Percentiles rank a stretch among this genome's conserved stretches.
These are phyloP conservation scores for Asparagopsis taxiformis DNA, from an alignment of 31 red algal genomes.

Conservation along the genomic window DNA sequence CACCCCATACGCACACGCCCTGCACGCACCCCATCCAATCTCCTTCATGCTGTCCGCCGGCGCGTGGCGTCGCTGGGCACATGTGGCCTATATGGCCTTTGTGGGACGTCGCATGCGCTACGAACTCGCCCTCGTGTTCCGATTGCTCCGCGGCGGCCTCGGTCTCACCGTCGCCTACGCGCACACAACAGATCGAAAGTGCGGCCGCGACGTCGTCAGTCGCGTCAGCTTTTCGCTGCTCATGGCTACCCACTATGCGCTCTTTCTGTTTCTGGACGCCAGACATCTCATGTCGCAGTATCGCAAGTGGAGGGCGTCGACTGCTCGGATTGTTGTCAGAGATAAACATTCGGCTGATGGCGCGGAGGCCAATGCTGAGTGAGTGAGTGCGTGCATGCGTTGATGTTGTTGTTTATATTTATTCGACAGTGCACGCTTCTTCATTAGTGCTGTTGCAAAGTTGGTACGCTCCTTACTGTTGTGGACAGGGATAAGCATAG, in stretches of 20 bases:
- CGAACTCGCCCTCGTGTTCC: not conserved
- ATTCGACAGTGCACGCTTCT: no score
- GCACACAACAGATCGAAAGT: not conserved
- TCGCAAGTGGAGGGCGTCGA: not conserved
- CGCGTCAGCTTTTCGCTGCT: not conserved
- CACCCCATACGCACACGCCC: not conserved
- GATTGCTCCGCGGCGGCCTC: no score
- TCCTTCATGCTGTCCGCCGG: not conserved
- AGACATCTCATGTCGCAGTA: not conserved
- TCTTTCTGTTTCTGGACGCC: slow-evolving; percentile 5
- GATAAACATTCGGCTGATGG: no score
- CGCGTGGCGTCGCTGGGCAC: not conserved
- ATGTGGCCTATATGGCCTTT: slow-evolving; percentile 6
- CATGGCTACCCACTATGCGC: not conserved
- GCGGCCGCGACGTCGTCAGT: slow-evolving; percentile 3
- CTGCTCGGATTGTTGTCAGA: not conserved
- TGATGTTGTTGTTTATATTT: no score
- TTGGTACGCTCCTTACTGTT: no score
- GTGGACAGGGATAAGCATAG: no score
- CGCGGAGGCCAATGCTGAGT: no score
- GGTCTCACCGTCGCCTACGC: no score
- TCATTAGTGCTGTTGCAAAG: no score
- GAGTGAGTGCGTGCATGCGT: no score
- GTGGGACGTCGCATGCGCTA: not conserved
- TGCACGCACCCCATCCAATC: not conserved